These are phyloP conservation scores for Grammothele lineata DNA, from an alignment of 768 basidiomycete species.

Conservation along the genomic window DNA sequence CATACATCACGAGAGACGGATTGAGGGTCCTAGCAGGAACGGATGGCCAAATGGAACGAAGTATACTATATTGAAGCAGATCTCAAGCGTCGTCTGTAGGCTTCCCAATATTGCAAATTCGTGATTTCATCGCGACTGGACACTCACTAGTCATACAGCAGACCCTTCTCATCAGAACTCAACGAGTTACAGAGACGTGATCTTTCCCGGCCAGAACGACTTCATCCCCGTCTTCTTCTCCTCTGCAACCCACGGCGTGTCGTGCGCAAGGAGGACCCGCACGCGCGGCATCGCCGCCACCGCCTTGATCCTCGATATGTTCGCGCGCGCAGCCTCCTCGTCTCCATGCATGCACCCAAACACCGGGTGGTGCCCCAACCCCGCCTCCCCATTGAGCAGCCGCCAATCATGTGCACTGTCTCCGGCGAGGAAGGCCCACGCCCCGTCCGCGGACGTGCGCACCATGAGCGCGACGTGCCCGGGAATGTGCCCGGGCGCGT, in stretches of 20 bases:
- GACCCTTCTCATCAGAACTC: too few relatives aligned
- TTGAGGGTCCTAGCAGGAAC: too few relatives aligned
- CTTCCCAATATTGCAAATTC: too few relatives aligned
- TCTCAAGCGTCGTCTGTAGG: too few relatives aligned
- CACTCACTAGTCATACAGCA: too few relatives aligned
- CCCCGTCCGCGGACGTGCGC: constrained; percentile 51
- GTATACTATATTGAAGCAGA: too few relatives aligned
- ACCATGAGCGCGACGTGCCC: constrained; percentile 54
- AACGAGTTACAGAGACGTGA: constrained; percentile 4
- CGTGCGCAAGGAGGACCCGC: constrained; percentile 48
- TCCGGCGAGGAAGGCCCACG: constrained; percentile 55
- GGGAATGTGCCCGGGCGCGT: constrained; percentile 51
- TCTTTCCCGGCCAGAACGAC: constrained; percentile 32
- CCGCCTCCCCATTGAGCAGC: constrained; percentile 42
- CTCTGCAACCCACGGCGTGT: constrained; percentile 42
- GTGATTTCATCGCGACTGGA: too few relatives aligned
- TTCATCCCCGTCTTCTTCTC: constrained; percentile 34
- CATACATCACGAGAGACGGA: too few relatives aligned
- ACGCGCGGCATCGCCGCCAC: constrained; percentile 32
- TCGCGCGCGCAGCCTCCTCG: constrained; percentile 37
- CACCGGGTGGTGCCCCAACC: constrained; percentile 31
- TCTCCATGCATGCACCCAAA: constrained; percentile 40
- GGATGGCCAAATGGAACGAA: too few relatives aligned
- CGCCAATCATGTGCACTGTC: constrained; percentile 46
- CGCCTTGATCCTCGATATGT: constrained; percentile 36